These are phyloP conservation scores for Mucor lusitanicus DNA, from an alignment of 371 early-diverging fungal species.

Conservation along the genomic window DNA sequence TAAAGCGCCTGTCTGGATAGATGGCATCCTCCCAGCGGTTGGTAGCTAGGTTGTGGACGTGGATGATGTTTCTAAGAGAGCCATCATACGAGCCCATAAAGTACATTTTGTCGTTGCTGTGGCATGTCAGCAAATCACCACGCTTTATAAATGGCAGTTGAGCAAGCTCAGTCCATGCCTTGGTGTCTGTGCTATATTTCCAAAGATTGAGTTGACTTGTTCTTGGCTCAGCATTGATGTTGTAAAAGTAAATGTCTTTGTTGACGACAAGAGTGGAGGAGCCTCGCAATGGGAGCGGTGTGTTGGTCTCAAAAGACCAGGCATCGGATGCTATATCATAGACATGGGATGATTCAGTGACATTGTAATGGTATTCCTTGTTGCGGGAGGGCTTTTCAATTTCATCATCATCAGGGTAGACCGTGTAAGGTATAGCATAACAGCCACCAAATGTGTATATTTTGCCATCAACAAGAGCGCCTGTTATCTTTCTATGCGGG, in stretches of 20 bases:
- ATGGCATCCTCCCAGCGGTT: not conserved
- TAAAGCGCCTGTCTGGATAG: not conserved
- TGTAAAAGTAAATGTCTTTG: not conserved
- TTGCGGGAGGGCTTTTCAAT: not conserved
- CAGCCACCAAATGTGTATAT: slow-evolving; percentile 1
- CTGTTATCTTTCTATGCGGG: not conserved
- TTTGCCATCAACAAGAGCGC: not conserved
- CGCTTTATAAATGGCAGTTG: not conserved
- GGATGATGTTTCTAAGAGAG: not conserved
- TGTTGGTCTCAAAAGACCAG: not conserved
- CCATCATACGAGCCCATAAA: not conserved
- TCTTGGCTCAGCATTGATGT: not conserved
- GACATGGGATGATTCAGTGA: not conserved
- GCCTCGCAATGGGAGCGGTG: not conserved
- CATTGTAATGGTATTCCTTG: not conserved
- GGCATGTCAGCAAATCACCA: not conserved
- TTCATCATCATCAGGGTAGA: not conserved
- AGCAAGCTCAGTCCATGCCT: not conserved
- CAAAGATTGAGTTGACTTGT: not conserved
- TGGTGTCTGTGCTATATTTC: not conserved
- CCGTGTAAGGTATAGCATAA: not conserved
- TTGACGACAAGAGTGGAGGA: not conserved
- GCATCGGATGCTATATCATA: not conserved
- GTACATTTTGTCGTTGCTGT: not conserved
- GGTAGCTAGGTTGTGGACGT: not conserved